Evolutionary conservation across 139 green algal genomes (phyloP).

Genomic region (Auxenochlorella pyrenoidosa): DNA sequence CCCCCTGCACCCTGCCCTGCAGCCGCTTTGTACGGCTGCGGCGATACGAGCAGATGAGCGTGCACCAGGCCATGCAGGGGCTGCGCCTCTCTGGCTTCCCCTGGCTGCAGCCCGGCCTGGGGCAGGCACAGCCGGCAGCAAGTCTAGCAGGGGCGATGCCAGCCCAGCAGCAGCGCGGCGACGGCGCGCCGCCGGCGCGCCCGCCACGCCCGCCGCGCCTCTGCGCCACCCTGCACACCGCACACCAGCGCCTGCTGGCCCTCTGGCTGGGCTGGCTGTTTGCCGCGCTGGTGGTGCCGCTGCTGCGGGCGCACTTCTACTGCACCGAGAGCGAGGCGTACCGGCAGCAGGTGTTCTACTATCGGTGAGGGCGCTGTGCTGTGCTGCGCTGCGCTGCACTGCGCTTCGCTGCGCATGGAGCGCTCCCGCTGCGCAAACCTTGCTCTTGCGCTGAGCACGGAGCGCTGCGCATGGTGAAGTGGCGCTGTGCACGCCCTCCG

Average conservation of each 20-base stretch:
- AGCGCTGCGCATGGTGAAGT: no score
- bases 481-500: no score
- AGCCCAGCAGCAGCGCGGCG: not conserved
- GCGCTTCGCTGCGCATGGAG: no score
- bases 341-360: slow-evolving; percentile 84
- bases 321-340: slow-evolving; percentile 88
- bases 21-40: slow-evolving; percentile 64
- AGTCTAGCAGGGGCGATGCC: not conserved
- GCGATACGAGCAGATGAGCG: slow-evolving; percentile 76
- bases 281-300: slow-evolving; percentile 72
- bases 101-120: slow-evolving; percentile 47
- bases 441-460: no score
- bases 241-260: slow-evolving; percentile 48
- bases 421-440: no score
- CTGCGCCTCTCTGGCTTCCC: slow-evolving; percentile 51
- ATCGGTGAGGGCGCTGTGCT: slow-evolving; percentile 48
- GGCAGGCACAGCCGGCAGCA: slow-evolving; percentile 17
- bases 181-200: not conserved
- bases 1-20: not conserved
- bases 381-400: no score
- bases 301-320: slow-evolving; percentile 91
- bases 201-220: not conserved
- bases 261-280: slow-evolving; percentile 87
- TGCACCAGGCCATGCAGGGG: slow-evolving; percentile 67
- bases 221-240: slow-evolving; percentile 24